phyloP scores from a whole-genome alignment of 495 filamentous ascomycete species.

The Podospora fimiseda region DNA sequence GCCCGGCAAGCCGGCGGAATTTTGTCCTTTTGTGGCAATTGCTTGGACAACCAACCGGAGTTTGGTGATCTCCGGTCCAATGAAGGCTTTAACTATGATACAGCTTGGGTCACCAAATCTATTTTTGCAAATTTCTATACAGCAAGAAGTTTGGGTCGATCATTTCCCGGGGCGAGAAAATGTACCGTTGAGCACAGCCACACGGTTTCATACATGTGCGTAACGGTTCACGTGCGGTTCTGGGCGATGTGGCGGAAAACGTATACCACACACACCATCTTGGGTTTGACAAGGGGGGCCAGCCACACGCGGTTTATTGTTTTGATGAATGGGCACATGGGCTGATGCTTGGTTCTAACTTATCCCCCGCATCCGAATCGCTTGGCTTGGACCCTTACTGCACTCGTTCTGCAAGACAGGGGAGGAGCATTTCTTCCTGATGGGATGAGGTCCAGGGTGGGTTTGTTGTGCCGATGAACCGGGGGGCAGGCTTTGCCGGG shows the following conservation, averaged over 20 bases:
- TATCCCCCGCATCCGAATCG: background rate
- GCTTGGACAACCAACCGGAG: background rate
- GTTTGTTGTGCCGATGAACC: background rate
- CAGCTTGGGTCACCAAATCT: background rate
- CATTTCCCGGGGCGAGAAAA: slow-evolving; percentile 19
- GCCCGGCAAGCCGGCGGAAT: background rate
- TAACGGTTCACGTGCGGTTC: no score
- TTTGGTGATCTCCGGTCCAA: background rate
- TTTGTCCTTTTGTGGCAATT: background rate
- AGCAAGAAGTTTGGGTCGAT: slow-evolving; percentile 15
- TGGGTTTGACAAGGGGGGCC: no score
- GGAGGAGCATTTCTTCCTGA: slow-evolving; percentile 2
- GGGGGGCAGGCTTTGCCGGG: no score
- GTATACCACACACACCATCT: no score
- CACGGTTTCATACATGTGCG: slow-evolving; percentile 18
- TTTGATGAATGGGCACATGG: no score
- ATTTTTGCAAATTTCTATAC: background rate
- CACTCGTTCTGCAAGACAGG: background rate
- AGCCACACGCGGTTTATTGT: no score
- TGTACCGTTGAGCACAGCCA: slow-evolving; percentile 12
- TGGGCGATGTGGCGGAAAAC: slow-evolving; percentile 1
- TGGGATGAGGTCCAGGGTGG: background rate
- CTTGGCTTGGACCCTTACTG: background rate
- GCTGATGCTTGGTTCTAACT: background rate
- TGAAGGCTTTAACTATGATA: background rate